Conservation (phyloP, 2,329 filamentous ascomycete genomes). For the Dactylellina cionopaga region DNA sequence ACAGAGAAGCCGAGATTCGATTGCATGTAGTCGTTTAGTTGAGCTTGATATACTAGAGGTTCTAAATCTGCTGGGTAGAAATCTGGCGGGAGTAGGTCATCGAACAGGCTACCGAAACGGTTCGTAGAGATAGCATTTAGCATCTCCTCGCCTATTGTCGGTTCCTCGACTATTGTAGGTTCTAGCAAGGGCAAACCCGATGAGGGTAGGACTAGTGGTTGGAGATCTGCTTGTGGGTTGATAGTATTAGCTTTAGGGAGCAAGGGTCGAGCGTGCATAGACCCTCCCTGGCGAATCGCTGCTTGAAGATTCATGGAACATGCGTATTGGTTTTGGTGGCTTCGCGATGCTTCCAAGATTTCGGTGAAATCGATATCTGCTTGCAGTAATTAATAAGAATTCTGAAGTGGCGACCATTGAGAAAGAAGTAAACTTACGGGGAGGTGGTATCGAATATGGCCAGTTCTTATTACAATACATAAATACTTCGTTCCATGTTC, state of each 20-base stretch:
- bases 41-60: no score
- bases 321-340: not conserved
- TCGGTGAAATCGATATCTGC: no score
- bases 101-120: not conserved
- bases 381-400: not conserved
- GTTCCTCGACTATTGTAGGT: not conserved
- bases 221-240: not conserved
- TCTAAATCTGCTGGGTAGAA: not conserved
- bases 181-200: no score
- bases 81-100: not conserved
- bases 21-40: slow-evolving; percentile 4
- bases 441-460: not conserved
- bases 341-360: not conserved
- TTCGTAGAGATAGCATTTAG: not conserved
- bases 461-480: not conserved
- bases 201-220: no score
- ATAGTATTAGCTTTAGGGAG: not conserved
- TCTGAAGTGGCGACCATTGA: not conserved
- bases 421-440: slow-evolving; percentile 5
- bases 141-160: slow-evolving; percentile 2
- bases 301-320: slow-evolving; percentile 1
- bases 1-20: slow-evolving; percentile 1
- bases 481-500: slow-evolving; percentile 15
- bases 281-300: not conserved
- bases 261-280: not conserved